Evolutionary conservation across 257 asterid genomes (phyloP), one percentile per base, ranked within the genome.

Genomic region (Solanum ossicruentum): DNA sequence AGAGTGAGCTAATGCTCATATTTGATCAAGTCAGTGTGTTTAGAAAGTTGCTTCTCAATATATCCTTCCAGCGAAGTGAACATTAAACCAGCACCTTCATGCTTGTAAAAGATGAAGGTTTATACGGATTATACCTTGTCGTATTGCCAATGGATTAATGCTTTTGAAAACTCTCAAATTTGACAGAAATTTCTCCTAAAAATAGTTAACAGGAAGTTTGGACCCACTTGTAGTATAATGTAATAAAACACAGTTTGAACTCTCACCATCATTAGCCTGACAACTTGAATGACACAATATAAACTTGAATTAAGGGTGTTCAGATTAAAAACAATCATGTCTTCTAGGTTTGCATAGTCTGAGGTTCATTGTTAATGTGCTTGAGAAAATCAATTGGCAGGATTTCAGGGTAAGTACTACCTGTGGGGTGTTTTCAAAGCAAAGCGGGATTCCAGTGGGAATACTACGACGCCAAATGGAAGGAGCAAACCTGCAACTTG

Each of bases 381-480:
- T 88, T 69, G 84, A 58, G 45, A 28, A 67, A 49, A 17, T 51
- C 16, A 12, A 56, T 86, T 72, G 89, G 89, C 97, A 95, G 97
- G 89, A 88, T 95, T 91, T 73, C 89, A 86, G 67, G 89, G 90
- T 12, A 91, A 92, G 82, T 88, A 88, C 81, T 95, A 91, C 83
- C 89, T 95, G 26, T 95, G 98, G 99, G 99, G 98, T 2, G 98
- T 94, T 72, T 95, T 95, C 84, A 89, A 92, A 84, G 89, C 85
- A 57, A 90, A 89, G 86, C 91, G 83, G 56, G 43, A 45, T 32
- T 2, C 63, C 63, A 52, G 84, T 18, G 69, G 87, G 21, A 52
- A 82, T 41, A 21, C 66, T 9, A 66, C n/a, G 21, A 69, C 21
- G 41, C 32, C 75, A 51, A 77, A 57, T 47, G 49, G 26, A 63